phyloP scores from a whole-genome alignment of 768 basidiomycete genomes.

The Auricularia sp. region DNA sequence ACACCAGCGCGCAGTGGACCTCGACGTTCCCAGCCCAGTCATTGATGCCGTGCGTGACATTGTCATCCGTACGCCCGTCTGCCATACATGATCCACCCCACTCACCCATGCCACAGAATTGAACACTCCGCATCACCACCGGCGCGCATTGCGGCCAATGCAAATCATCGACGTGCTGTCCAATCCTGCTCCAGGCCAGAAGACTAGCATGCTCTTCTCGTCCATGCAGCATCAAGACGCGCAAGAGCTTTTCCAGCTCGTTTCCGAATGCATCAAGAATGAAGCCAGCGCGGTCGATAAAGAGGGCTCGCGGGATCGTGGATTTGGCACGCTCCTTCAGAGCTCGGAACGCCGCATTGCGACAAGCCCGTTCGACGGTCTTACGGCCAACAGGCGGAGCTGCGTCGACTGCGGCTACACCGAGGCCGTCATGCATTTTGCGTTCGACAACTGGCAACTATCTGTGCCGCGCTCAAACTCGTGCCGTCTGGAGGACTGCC shows the following conservation, averaged over 20 bases:
- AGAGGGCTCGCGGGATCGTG: constrained; percentile 36
- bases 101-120: constrained; percentile 36
- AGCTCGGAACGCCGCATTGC: constrained; percentile 42
- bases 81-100: background rate
- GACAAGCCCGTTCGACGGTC: constrained; percentile 52
- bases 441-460: constrained; percentile 78
- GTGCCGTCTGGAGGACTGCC: constrained; percentile 70
- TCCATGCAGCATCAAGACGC: constrained; percentile 97
- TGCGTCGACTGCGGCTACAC: constrained; percentile 88
- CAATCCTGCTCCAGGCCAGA: constrained; percentile 38
- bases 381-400: constrained; percentile 82
- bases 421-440: constrained; percentile 87
- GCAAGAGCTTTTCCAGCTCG: constrained; percentile 91
- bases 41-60: constrained; percentile 70
- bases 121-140: constrained; percentile 49
- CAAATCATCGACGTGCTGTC: constrained; percentile 64
- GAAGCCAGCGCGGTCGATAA: constrained; percentile 66
- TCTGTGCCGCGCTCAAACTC: constrained; percentile 58
- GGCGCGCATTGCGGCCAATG: constrained; percentile 57
- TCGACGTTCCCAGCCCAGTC: constrained; percentile 79
- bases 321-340: constrained; percentile 22
- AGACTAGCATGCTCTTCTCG: constrained; percentile 54
- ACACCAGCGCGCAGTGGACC: constrained; percentile 61
- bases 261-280: constrained; percentile 81
- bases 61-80: constrained; percentile 43